Evolutionary conservation across 2,329 filamentous ascomycete genomes (phyloP).

Genomic region (Fusarium sp.): DNA sequence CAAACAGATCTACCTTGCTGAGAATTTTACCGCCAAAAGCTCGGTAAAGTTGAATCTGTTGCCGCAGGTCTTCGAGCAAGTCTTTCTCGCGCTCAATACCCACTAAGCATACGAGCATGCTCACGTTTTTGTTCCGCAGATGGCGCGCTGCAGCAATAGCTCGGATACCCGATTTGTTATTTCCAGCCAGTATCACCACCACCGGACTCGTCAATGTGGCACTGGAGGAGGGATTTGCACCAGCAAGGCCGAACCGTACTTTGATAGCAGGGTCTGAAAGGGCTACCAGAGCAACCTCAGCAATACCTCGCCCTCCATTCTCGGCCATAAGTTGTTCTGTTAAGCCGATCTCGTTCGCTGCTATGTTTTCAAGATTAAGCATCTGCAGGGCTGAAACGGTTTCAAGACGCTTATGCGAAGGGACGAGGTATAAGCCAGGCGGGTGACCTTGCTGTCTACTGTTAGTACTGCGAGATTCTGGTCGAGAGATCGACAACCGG

Average conservation of each 20-base stretch:
- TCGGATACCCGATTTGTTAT: conserved; percentile 87
- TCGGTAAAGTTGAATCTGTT: conserved; percentile 84
- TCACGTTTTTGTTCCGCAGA: conserved; percentile 82
- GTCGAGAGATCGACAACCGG: conserved; percentile 43
- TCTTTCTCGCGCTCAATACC: conserved; percentile 85
- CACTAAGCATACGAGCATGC: conserved; percentile 84
- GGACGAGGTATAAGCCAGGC: conserved; percentile 62
- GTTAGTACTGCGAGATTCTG: conserved; percentile 48
- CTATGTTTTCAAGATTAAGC: conserved; percentile 91
- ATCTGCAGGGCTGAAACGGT: conserved; percentile 81
- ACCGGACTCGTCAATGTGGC: conserved; percentile 48
- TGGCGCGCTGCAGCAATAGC: conserved; percentile 88
- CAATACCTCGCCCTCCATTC: conserved; percentile 88
- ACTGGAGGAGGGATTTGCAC: conserved; percentile 46
- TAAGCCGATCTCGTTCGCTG: conserved; percentile 85
- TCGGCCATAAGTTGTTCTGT: conserved; percentile 92
- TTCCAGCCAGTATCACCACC: conserved; percentile 87
- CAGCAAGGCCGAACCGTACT: conserved; percentile 59
- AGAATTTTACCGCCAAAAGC: conserved; percentile 81
- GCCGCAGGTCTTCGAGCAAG: conserved; percentile 79
- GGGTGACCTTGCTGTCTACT: conserved; percentile 48
- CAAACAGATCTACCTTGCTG: conserved; percentile 68
- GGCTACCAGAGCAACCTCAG: conserved; percentile 79
- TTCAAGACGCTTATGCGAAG: conserved; percentile 67
- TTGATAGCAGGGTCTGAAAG: conserved; percentile 70